phyloP scores from a whole-genome alignment of 805 yeast genomes.

The Vanderwaltozyma verrucispora region DNA sequence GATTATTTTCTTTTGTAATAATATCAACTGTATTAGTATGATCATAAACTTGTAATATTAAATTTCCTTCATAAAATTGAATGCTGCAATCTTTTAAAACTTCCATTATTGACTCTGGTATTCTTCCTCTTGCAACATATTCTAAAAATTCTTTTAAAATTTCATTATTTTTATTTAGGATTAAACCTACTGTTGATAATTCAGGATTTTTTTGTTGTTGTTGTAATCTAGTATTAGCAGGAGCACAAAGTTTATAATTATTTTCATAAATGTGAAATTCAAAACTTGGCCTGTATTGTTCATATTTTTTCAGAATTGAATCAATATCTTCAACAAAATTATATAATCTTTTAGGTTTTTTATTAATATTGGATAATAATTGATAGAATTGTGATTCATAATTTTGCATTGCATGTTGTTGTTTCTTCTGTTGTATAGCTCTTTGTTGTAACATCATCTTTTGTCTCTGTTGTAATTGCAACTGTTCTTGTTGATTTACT shows the following conservation, averaged over 20 bases:
- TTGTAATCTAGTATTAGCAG: slow-evolving; percentile 30
- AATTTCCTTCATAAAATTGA: slow-evolving; percentile 79
- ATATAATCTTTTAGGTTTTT: slow-evolving; percentile 36
- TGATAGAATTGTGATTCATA: slow-evolving; percentile 34
- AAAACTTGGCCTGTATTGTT: slow-evolving; percentile 66
- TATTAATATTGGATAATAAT: slow-evolving; percentile 24
- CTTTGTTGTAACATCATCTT: slow-evolving; percentile 21
- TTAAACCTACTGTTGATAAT: slow-evolving; percentile 51
- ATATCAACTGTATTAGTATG: slow-evolving; percentile 47
- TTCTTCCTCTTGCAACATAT: slow-evolving; percentile 68
- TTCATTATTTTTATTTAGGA: slow-evolving; percentile 63
- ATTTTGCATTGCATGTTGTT: slow-evolving; percentile 34
- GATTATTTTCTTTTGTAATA: slow-evolving; percentile 7
- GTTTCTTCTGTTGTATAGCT: slow-evolving; percentile 20
- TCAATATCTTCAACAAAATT: slow-evolving; percentile 62
- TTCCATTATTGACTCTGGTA: slow-evolving; percentile 85
- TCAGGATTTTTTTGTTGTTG: slow-evolving; percentile 30
- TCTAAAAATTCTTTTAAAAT: slow-evolving; percentile 70
- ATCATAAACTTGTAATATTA: slow-evolving; percentile 78
- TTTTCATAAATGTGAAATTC: slow-evolving; percentile 87
- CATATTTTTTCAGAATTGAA: slow-evolving; percentile 66
- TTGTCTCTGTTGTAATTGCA: slow-evolving; percentile 17
- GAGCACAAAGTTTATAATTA: slow-evolving; percentile 84
- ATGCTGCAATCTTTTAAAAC: slow-evolving; percentile 80
- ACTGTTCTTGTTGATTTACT: slow-evolving; percentile 7